Evolutionary conservation across 441 rosid species (phyloP).

Genomic region (Metrosideros polymorpha): DNA sequence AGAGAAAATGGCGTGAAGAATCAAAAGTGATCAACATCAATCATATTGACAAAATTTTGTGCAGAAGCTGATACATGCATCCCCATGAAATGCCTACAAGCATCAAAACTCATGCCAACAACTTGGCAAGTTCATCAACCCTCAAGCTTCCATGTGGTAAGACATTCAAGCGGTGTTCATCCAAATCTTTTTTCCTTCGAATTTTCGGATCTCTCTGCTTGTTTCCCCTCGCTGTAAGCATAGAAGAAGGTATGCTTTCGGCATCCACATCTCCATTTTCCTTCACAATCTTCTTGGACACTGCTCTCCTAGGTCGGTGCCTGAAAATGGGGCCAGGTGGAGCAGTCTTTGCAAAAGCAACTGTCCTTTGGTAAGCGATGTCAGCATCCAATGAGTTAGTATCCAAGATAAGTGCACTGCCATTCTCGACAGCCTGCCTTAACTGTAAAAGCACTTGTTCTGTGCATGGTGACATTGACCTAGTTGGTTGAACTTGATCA

Average conservation of each 20-base stretch:
- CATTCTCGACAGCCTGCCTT: conserved; percentile 62
- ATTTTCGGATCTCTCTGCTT: conserved; percentile 9
- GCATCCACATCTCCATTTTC: conserved; percentile 11
- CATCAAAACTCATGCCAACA: conserved; percentile 28
- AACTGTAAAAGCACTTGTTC: conserved; percentile 34
- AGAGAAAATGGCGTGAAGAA: background rate
- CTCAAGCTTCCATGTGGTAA: conserved; percentile 43
- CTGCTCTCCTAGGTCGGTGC: conserved; percentile 22
- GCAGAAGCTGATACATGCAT: background rate
- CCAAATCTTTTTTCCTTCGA: conserved; percentile 4
- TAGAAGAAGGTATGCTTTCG: conserved; percentile 3
- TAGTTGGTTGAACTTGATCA: conserved; percentile 7
- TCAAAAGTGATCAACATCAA: background rate
- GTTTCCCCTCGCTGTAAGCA: conserved; percentile 7
- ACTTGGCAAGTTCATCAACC: conserved; percentile 82
- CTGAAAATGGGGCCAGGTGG: conserved; percentile 51
- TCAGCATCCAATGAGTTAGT: conserved; percentile 51
- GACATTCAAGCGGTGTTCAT: conserved; percentile 18
- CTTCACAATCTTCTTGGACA: conserved; percentile 22
- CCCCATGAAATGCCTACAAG: background rate
- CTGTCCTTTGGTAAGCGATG: conserved; percentile 35
- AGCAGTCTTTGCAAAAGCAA: conserved; percentile 48
- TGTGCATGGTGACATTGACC: conserved; percentile 8
- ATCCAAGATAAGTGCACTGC: conserved; percentile 50
- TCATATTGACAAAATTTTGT: background rate